Conservation (phyloP, 495 filamentous ascomycete species). For the Astrothelium macrocarpum region DNA sequence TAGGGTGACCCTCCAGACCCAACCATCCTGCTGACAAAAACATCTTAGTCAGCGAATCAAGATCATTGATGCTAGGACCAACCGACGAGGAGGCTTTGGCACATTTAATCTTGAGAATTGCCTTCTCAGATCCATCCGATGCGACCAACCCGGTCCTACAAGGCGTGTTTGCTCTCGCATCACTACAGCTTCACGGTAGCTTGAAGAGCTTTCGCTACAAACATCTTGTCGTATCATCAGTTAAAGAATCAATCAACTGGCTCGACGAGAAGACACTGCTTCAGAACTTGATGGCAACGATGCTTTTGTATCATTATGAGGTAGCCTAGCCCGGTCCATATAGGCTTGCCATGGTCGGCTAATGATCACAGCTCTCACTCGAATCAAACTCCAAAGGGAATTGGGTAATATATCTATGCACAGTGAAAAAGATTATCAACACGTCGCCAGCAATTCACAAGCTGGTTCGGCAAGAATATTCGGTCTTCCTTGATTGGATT, state of each 20-base stretch:
- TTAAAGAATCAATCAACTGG: constrained; percentile 15
- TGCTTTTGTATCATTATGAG: constrained; percentile 24
- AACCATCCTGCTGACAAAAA: constrained; percentile 12
- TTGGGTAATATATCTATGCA: constrained; percentile 19
- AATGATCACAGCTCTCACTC: constrained; percentile 15
- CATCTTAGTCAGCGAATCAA: constrained; percentile 21
- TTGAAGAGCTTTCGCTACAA: constrained; percentile 20
- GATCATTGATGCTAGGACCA: constrained; percentile 19
- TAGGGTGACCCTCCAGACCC: constrained; percentile 7
- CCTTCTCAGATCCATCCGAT: constrained; percentile 20
- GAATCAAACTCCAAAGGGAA: constrained; percentile 17
- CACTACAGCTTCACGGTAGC: constrained; percentile 19
- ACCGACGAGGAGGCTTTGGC: constrained; percentile 18
- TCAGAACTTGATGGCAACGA: constrained; percentile 20
- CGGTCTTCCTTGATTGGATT: constrained; percentile 22
- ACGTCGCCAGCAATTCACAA: constrained; percentile 19
- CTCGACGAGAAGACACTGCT: constrained; percentile 18
- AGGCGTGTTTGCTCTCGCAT: constrained; percentile 20
- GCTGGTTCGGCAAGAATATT: constrained; percentile 19
- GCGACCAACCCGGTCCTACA: constrained; percentile 18
- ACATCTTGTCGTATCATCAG: constrained; percentile 16
- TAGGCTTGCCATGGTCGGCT: constrained; percentile 7
- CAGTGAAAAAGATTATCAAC: constrained; percentile 23
- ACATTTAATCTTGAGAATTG: constrained; percentile 21
- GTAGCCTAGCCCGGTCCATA: constrained; percentile 8